Evolutionary conservation across 345 rosid genomes (phyloP), one percentile per base, ranked within the genome.

Genomic region (Psidium guajava): DNA sequence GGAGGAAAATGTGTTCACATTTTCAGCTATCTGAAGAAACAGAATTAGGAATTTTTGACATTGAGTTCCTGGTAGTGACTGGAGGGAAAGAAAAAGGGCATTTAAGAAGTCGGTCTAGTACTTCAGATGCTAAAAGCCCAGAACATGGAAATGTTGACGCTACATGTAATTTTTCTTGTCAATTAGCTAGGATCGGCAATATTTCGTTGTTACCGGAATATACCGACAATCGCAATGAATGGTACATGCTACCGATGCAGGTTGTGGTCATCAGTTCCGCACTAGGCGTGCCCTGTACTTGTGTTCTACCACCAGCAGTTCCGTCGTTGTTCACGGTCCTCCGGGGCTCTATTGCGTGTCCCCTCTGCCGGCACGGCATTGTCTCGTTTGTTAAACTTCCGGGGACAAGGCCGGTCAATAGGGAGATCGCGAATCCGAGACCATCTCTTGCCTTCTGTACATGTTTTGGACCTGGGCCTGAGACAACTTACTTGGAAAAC

Each of bases 281-380:
- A 93, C 93, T 20, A 89, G 92, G 75, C 94, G 98, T 88, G 97
- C 98, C 42, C 88, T 96, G 32, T 95, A 95, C 90, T 92, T 95
- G 59, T 94, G 98, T 87, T 94, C 94, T 15, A 89, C 98, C 84
- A 90, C 86, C 87, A 89, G 90, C 86, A 52, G 91, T 73, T 86
- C 92, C 47, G 87, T 84, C 27, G 87, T 88, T 40, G 89, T 92
- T 82, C 88, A 85, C 80, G 92, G 93, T 58, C 90, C 94, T 11
- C 58, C 89, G 16, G 99, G 96, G 99, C 53, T 96, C 96, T 18
- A 88, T 96, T 16, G 90, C 96, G n/a, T 95, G 99, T 82, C 99
- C 98, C 80, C 94, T 96, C 25, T 96, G 96, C 84, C 94, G 96
- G 27, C 91, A 95, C 15, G 93, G 96, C 74, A 94, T 94, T 82